Conservation (phyloP, 805 yeast genomes). For the Candida krabiensis region DNA sequence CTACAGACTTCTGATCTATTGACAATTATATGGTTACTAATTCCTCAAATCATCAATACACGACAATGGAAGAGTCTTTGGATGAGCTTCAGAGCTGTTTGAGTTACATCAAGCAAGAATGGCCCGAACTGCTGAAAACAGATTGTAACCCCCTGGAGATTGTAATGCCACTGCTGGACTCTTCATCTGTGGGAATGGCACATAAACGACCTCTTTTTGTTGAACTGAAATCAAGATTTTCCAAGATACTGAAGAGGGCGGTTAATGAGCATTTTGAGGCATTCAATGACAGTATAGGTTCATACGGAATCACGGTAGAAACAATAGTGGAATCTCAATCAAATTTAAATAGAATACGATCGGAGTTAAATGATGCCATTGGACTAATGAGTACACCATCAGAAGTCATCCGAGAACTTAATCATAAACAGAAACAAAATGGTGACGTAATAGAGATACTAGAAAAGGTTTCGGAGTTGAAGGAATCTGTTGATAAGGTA, state of each 20-base stretch:
- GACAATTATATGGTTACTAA: too few relatives aligned
- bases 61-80: slow-evolving; percentile 17
- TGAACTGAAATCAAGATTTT: slow-evolving; percentile 56
- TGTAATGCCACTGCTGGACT: slow-evolving; percentile 81
- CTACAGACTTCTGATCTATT: too few relatives aligned
- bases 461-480: slow-evolving; percentile 62
- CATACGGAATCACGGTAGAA: slow-evolving; percentile 70
- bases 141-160: slow-evolving; percentile 80
- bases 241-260: slow-evolving; percentile 58
- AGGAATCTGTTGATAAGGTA: slow-evolving; percentile 57
- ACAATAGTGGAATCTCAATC: slow-evolving; percentile 64
- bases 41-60: too few relatives aligned
- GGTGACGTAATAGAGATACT: slow-evolving; percentile 70
- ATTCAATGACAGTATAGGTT: slow-evolving; percentile 82
- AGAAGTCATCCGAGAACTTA: slow-evolving; percentile 61
- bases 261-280: slow-evolving; percentile 83
- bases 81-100: slow-evolving; percentile 20
- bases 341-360: slow-evolving; percentile 22
- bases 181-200: slow-evolving; percentile 88
- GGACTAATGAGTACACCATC: slow-evolving; percentile 43
- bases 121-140: slow-evolving; percentile 44
- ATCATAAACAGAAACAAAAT: slow-evolving; percentile 59
- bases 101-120: slow-evolving; percentile 20
- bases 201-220: slow-evolving; percentile 67
- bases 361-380: slow-evolving; percentile 20